Evolutionary conservation across 305 asterid species (phyloP).

Genomic region (Petunia hybrid): DNA sequence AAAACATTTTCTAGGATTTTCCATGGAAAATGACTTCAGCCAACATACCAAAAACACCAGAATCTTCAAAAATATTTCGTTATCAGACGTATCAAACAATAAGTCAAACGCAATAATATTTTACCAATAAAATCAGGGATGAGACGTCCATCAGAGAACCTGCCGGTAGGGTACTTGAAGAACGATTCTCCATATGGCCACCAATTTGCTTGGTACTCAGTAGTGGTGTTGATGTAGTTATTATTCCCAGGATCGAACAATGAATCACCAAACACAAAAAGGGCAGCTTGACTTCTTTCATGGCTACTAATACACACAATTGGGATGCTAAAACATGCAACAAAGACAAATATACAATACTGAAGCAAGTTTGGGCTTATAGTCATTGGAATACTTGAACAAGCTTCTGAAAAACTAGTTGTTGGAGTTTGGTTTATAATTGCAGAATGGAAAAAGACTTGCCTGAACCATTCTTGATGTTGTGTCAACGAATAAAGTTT

Average conservation of each 20-base stretch:
- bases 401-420: no score
- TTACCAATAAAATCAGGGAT: constrained; percentile 31
- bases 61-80: no score
- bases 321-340: not conserved
- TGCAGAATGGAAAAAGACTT: no score
- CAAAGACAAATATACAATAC: no score
- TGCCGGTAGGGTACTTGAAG: constrained; percentile 31
- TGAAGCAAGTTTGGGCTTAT: no score
- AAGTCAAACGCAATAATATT: not conserved
- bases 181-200: constrained; percentile 27
- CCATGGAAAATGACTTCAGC: not conserved
- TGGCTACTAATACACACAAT: not conserved
- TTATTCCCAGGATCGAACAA: constrained; percentile 25
- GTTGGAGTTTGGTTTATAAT: no score
- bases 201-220: constrained; percentile 25
- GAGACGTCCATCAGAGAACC: constrained; percentile 26
- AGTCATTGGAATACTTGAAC: no score
- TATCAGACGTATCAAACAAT: not conserved
- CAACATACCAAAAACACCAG: not conserved
- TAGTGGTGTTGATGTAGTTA: constrained; percentile 30
- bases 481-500: no score
- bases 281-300: not conserved
- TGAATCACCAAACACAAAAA: constrained; percentile 27
- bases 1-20: not conserved
- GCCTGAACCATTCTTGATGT: no score